These are phyloP conservation scores for Aspergillus hancockii DNA, from an alignment of 495 filamentous ascomycete genomes.

Conservation along the genomic window DNA sequence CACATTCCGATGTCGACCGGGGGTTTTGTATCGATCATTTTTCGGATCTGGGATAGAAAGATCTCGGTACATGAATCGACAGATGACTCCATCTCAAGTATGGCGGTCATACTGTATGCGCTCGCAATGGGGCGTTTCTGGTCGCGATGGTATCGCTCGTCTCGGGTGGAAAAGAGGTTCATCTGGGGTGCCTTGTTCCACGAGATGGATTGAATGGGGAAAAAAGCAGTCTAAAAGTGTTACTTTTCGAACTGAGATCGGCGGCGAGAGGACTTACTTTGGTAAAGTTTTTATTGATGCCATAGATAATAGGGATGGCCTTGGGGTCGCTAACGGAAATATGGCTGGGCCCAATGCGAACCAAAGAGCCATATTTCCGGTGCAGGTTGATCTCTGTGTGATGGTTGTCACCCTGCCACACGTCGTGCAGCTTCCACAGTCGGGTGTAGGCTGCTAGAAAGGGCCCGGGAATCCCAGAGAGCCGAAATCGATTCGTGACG, in stretches of 20 bases:
- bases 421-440: constrained; percentile 36
- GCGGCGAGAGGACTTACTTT: constrained; percentile 28
- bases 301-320: constrained; percentile 41
- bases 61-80: constrained; percentile 36
- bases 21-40: constrained; percentile 18
- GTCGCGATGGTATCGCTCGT: constrained; percentile 27
- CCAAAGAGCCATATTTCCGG: constrained; percentile 38
- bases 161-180: constrained; percentile 38
- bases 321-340: constrained; percentile 39
- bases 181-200: constrained; percentile 33
- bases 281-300: constrained; percentile 35
- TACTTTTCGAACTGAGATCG: neutral
- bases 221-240: constrained; percentile 39
- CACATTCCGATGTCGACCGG: constrained; percentile 40
- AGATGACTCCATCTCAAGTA: constrained; percentile 34
- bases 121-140: constrained; percentile 33
- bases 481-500: constrained; percentile 15
- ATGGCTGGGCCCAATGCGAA: constrained; percentile 41
- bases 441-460: constrained; percentile 32
- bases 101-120: constrained; percentile 33
- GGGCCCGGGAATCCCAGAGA: constrained; percentile 37
- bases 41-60: constrained; percentile 24
- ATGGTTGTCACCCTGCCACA: constrained; percentile 38
- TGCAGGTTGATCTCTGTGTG: constrained; percentile 34
- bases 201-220: constrained; percentile 37